Conservation (phyloP, 805 yeast species). For the Metschnikowia anglica region DNA sequence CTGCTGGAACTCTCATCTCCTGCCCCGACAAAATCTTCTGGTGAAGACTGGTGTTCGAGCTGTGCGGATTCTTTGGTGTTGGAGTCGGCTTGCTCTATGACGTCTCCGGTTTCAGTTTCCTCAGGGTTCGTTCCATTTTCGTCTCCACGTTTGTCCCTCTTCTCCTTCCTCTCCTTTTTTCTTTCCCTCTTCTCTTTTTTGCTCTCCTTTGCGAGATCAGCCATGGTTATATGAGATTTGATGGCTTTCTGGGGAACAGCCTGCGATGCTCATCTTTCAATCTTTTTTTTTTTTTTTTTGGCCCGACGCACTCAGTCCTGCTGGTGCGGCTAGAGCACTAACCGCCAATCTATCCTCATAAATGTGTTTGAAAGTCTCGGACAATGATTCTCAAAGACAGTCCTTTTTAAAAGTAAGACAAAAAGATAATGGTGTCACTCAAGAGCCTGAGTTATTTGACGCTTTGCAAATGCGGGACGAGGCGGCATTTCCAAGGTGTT, state of each 20-base stretch:
- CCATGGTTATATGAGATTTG: conserved; percentile 9
- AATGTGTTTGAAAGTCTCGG: too few species aligned
- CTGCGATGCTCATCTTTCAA: conserved; percentile 3
- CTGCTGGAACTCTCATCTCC: too few species aligned
- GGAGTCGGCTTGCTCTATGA: conserved; percentile 22
- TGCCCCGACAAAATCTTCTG: neutral
- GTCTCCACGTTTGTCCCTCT: conserved; percentile 14
- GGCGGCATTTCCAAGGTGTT: too few species aligned
- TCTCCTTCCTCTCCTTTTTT: conserved; percentile 24
- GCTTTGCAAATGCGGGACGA: too few species aligned
- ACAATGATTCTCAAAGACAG: too few species aligned
- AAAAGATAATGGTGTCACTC: too few species aligned
- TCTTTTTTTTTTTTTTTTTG: too few species aligned
- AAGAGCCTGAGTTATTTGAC: too few species aligned
- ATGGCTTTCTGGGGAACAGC: neutral
- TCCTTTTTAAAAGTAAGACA: too few species aligned
- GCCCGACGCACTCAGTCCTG: neutral
- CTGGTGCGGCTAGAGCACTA: too few species aligned
- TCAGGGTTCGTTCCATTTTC: neutral
- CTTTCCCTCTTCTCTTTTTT: conserved; percentile 26
- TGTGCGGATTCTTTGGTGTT: conserved; percentile 8
- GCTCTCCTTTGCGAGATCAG: conserved; percentile 17
- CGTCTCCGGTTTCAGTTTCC: conserved; percentile 21
- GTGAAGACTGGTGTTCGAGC: neutral
- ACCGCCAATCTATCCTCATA: too few species aligned